Percentiles rank a stretch among this genome's conserved stretches.
Conservation (phyloP, 192 early-diverging fungal species). For the Gaertneriomyces semiglobifer region DNA sequence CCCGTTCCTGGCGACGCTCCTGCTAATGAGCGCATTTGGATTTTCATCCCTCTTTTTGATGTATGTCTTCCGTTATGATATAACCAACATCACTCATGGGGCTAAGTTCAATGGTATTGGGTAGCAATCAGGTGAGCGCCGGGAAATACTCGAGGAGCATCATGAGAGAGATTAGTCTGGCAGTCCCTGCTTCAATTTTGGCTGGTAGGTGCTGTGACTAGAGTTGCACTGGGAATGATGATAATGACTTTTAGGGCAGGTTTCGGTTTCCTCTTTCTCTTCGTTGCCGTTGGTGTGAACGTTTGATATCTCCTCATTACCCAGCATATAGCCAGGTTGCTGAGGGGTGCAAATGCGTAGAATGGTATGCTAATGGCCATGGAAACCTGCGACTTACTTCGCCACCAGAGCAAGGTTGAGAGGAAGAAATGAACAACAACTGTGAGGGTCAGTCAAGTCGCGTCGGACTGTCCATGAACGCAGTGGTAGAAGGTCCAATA, state of each 20-base stretch:
- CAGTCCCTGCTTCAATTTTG: slow-evolving; percentile 19
- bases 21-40: slow-evolving; percentile 7
- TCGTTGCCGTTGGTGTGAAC: background rate
- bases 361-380: too few species aligned
- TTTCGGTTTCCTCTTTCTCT: background rate
- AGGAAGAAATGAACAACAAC: too few species aligned
- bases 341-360: too few species aligned
- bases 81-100: background rate
- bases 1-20: background rate
- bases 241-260: background rate
- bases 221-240: background rate
- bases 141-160: slow-evolving; percentile 18
- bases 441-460: too few species aligned
- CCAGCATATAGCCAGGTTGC: too few species aligned
- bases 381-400: too few species aligned
- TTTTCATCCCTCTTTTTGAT: slow-evolving; percentile 22
- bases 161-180: slow-evolving; percentile 2
- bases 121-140: slow-evolving; percentile 21
- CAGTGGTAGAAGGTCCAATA: too few species aligned
- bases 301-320: background rate
- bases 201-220: slow-evolving; percentile 17
- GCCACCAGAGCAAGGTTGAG: too few species aligned
- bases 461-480: too few species aligned
- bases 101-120: background rate
- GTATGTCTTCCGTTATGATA: slow-evolving; percentile 2